A percentile compares a stretch with the other conserved stretches of the same genome.
phyloP scores from a whole-genome alignment of 495 filamentous ascomycete genomes.

The Neurospora hispaniola region DNA sequence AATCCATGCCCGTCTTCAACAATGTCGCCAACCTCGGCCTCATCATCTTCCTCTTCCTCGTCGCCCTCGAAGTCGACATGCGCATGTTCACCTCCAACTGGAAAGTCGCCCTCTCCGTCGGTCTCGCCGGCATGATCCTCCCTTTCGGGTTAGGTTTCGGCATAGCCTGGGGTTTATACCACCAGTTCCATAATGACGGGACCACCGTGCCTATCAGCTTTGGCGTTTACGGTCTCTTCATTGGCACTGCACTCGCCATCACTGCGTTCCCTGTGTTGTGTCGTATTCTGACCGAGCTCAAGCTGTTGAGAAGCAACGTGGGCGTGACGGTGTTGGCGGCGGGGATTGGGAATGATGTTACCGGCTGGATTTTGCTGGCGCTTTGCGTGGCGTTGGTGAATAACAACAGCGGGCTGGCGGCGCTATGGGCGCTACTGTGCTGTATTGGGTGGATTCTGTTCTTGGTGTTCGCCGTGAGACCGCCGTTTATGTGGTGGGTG shows the following conservation, averaged over 20 bases:
- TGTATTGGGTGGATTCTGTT: constrained; percentile 69
- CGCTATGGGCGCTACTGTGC: constrained; percentile 75
- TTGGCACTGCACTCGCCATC: constrained; percentile 90
- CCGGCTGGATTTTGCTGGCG: constrained; percentile 85
- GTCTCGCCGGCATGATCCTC: constrained; percentile 73
- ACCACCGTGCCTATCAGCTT: constrained; percentile 54
- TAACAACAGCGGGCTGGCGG: constrained; percentile 70
- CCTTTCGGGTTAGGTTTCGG: constrained; percentile 61
- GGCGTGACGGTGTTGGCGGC: constrained; percentile 88
- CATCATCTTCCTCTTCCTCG: constrained; percentile 83
- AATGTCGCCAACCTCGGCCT: constrained; percentile 86
- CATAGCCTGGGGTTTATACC: constrained; percentile 78
- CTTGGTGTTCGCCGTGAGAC: constrained; percentile 63
- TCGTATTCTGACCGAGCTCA: constrained; percentile 87
- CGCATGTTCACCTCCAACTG: constrained; percentile 79
- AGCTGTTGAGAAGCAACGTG: constrained; percentile 72
- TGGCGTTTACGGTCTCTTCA: constrained; percentile 80
- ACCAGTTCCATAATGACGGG: constrained; percentile 62
- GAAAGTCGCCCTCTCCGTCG: constrained; percentile 73
- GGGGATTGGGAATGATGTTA: constrained; percentile 89
- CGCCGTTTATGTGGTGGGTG: constrained; percentile 67
- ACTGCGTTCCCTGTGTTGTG: constrained; percentile 95
- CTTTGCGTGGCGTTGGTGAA: constrained; percentile 93
- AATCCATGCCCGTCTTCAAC: constrained; percentile 62
- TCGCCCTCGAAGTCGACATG: constrained; percentile 87